Base-by-base conservation (phyloP, 2,329 filamentous ascomycete genomes). In the Penicillium occitanis region DNA sequence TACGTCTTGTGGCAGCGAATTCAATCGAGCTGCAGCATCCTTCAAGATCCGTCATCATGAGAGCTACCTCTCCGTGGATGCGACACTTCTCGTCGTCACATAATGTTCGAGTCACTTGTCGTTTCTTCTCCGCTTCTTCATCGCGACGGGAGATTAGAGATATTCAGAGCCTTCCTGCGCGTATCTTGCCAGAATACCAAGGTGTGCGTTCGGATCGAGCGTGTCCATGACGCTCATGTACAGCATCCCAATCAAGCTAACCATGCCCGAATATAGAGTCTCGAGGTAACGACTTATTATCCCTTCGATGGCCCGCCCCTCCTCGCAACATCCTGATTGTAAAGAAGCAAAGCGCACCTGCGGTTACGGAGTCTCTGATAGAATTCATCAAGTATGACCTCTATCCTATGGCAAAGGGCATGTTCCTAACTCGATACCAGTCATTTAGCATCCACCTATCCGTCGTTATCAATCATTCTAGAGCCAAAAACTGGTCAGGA, bases 391-490 rank as follows among this genome's bases (percentile, higher is more conserved):
- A 83, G 74, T 82, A 77, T 25, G 66, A 71, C 10, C 40, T 46
- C 22, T 25, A 28, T 61, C 25, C n/a, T 46, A 22, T 48, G 37
- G 48, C 50, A 17, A 46, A n/a, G 22, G 53, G 62, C 19, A 55
- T 30, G 48, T 13, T 10, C 53, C 58, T 35, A 63, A 61, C 84
- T 71, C 86, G 82, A 82, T 82, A 82, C 0, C 69, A 90, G 86
- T 71, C 91, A 98, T 77, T 86, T 97, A 66, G 87, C 88, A 70
- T 84, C 83, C 68, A 91, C 92, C 67, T 97, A 98, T 77, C 90
- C 92, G 0, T 86, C 87, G 62, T 87, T 93, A 69, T 90, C 92
- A 72, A 84, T 98, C 59, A 87, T 98, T 11, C 88, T 98, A 70
- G 95, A 98, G 78, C 88, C 86, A 2, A 84, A 88, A 59, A 87